Percentiles rank a stretch among this genome's conserved stretches.
phyloP scores from a whole-genome alignment of 2,329 filamentous ascomycete genomes.

The Ceratocystis colombiana region DNA sequence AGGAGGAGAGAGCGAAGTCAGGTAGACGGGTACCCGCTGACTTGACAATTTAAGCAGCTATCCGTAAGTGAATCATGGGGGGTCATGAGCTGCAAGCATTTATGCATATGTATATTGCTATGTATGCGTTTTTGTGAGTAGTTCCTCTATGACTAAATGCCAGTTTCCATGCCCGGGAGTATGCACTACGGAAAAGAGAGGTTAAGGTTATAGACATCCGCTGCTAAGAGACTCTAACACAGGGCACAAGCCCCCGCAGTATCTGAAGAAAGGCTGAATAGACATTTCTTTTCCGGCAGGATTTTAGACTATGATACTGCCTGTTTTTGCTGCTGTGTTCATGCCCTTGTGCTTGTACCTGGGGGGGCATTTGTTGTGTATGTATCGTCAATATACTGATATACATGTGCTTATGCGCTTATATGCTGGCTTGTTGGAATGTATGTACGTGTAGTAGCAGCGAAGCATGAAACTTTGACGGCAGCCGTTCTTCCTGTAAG shows the following conservation, averaged over 20 bases:
- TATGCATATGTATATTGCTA: background rate
- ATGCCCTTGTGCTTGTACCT: background rate
- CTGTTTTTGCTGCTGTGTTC: background rate
- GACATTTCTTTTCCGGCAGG: background rate
- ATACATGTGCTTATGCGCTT: background rate
- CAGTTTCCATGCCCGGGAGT: too few relatives aligned
- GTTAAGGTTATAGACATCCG: background rate
- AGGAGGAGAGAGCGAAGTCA: too few relatives aligned
- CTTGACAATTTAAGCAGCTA: slow-evolving; percentile 6
- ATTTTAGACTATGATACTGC: background rate
- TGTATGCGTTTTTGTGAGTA: too few relatives aligned
- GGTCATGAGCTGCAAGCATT: background rate
- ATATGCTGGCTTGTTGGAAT: too few relatives aligned
- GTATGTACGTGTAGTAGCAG: background rate
- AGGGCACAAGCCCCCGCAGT: background rate
- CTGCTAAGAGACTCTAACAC: background rate
- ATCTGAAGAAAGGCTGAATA: background rate
- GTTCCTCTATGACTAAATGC: too few relatives aligned
- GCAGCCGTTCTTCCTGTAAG: background rate
- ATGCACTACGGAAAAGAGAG: too few relatives aligned
- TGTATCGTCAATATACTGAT: background rate
- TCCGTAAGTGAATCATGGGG: background rate
- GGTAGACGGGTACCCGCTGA: background rate
- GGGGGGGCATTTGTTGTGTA: background rate
- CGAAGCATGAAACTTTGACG: background rate